A percentile compares a stretch with the other conserved stretches of the same genome.
These are phyloP conservation scores for Rosa lucieae DNA, from an alignment of 306 rosid genomes.

Conservation along the genomic window DNA sequence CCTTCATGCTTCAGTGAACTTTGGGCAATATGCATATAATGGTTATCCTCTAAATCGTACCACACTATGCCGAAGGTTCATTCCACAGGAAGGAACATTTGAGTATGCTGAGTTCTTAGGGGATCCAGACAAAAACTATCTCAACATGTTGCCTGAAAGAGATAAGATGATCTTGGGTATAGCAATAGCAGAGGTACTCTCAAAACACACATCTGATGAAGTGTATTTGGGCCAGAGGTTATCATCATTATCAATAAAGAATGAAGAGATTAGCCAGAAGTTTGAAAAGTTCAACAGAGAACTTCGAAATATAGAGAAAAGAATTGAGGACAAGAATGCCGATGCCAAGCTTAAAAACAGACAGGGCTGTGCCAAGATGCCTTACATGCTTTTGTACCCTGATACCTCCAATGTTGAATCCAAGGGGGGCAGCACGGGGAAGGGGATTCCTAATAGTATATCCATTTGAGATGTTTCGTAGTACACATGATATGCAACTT, in stretches of 20 bases:
- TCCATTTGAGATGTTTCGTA: constrained; percentile 35
- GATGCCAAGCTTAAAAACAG: constrained; percentile 64
- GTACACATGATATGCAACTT: not conserved
- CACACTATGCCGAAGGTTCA: constrained; percentile 46
- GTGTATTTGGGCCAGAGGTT: constrained; percentile 51
- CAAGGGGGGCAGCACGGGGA: constrained; percentile 41
- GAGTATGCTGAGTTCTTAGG: constrained; percentile 60
- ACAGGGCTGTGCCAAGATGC: constrained; percentile 44
- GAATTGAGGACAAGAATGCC: constrained; percentile 49
- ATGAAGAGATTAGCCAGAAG: constrained; percentile 38
- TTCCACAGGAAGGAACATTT: constrained; percentile 65
- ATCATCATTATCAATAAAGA: constrained; percentile 52
- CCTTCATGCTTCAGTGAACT: constrained; percentile 61
- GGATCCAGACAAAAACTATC: constrained; percentile 60
- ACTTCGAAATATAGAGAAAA: constrained; percentile 43
- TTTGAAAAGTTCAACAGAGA: constrained; percentile 53
- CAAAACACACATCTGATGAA: constrained; percentile 51
- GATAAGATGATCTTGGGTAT: constrained; percentile 50
- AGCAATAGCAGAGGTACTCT: constrained; percentile 49
- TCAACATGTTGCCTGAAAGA: constrained; percentile 56
- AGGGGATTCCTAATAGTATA: constrained; percentile 60
- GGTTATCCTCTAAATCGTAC: constrained; percentile 60
- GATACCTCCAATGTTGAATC: constrained; percentile 40
- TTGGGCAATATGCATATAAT: constrained; percentile 57
- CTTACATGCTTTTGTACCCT: constrained; percentile 46